Conservation (phyloP, 306 rosid genomes). For the Abrus pulchellus region DNA sequence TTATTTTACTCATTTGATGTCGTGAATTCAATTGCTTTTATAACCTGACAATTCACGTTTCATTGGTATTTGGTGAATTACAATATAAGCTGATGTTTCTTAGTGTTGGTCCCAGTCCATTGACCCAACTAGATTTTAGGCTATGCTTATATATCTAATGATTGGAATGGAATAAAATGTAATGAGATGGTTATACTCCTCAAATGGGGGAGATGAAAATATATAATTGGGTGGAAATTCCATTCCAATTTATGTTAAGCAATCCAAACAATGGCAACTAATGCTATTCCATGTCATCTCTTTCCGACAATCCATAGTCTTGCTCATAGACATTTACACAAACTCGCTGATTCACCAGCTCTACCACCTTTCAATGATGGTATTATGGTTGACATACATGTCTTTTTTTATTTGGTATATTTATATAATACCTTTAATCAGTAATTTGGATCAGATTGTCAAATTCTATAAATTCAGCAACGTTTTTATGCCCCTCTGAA, state of each 20-base stretch:
- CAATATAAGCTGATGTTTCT: too few species aligned
- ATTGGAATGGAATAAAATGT: too few species aligned
- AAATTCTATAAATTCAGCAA: constrained; percentile 17
- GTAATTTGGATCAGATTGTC: constrained; percentile 32
- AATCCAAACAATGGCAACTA: neutral
- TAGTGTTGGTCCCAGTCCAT: too few species aligned
- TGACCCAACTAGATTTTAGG: too few species aligned
- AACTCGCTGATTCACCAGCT: neutral
- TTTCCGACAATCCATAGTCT: neutral
- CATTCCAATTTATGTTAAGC: neutral
- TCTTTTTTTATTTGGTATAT: constrained; percentile 9
- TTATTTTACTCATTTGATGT: too few species aligned
- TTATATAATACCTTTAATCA: neutral
- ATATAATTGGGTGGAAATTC: neutral
- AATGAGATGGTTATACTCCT: neutral
- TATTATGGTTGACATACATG: neutral
- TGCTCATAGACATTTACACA: neutral
- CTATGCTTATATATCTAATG: too few species aligned
- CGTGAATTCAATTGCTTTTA: too few species aligned
- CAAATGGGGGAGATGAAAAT: neutral
- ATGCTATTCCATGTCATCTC: neutral
- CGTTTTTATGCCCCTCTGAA: neutral
- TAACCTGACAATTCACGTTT: too few species aligned
- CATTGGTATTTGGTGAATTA: too few species aligned
- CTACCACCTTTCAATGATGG: neutral